Evolutionary conservation across 176 grass and related monocot species (phyloP).

Genomic region (Oryza punctata): DNA sequence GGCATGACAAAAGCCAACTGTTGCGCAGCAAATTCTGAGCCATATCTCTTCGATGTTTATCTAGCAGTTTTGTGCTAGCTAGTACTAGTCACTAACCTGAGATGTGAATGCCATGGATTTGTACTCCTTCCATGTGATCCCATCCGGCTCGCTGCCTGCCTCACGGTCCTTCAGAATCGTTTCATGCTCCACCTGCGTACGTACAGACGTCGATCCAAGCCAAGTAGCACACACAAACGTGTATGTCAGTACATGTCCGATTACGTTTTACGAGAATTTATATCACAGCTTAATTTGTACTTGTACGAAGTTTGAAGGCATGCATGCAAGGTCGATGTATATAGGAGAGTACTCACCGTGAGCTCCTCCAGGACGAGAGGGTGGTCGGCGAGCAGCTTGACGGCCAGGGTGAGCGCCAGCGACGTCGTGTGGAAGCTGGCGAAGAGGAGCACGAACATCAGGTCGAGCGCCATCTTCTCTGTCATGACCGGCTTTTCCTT

Average conservation of each 20-base stretch:
- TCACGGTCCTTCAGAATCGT: constrained; percentile 36
- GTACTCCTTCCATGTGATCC: constrained; percentile 59
- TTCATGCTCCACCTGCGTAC: constrained; percentile 47
- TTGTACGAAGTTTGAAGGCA: background rate
- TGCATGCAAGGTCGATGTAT: background rate
- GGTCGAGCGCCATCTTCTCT: constrained; percentile 53
- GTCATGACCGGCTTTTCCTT: constrained; percentile 52
- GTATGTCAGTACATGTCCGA: background rate
- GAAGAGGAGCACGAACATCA: constrained; percentile 62
- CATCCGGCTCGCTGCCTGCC: background rate
- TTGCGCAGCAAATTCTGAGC: background rate
- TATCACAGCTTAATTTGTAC: background rate
- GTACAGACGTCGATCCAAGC: background rate
- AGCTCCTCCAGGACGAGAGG: constrained; percentile 49
- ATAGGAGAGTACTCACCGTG: constrained; percentile 27
- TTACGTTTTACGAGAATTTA: no score
- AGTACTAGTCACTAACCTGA: constrained; percentile 18
- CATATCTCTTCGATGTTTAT: background rate
- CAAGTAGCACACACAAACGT: background rate
- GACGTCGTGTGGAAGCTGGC: constrained; percentile 71
- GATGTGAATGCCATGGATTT: constrained; percentile 56
- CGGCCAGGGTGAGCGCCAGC: constrained; percentile 54
- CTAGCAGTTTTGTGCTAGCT: background rate
- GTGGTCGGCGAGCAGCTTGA: constrained; percentile 58
- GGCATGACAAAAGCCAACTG: background rate